Evolutionary conservation across 768 basidiomycete species (phyloP), one percentile per base, ranked within the genome.

Genomic region (Crucibulum laeve): DNA sequence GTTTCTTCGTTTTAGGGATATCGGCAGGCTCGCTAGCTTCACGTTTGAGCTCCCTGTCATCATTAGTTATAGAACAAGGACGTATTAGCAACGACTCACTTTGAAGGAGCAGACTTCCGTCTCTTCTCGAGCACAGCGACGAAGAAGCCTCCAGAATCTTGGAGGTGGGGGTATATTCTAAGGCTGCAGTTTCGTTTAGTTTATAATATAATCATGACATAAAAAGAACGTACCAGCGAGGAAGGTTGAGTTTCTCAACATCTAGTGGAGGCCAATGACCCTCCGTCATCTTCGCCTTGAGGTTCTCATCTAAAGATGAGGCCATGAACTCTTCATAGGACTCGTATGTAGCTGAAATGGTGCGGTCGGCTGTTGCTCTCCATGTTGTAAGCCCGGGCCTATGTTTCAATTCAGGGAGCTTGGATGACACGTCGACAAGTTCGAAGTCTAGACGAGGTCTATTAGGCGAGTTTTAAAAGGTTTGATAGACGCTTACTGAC

Each of bases 111-210:
- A 5, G 26, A 32, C 26, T 40, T 42, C 19, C 23, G 14, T 40
- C 67, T 77, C 55, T 73, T 78, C 57, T 86, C 76, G 25, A 97
- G 62, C 0, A 96, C 87, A 8, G 92, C 92, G n/a, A 99, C 82
- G 58, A 96, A 99, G 67, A 99, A 99, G 0, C 93, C 96, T 2
- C 96, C 96, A 0, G 93, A 91, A 56, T 99, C 89, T 63, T 98
- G 96, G 6, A 96, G 68, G 59, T 98, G 94, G 2, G 96, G 94
- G 57, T 95, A 89, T 49, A 98, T 80, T 28, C 96, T 79, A 61
- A 97, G 66, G 53, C 93, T 96, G 38, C 14, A 42, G 18, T 18
- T n/a, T 8, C 22, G 4, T n/a, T 22, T 25, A 17, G 11, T 26
- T 14, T 44, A 7, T 40, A 11, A 33, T 22, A 30, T 30, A 25